Conservation (phyloP, 192 early-diverging fungal species). For the Linnemannia exigua region DNA sequence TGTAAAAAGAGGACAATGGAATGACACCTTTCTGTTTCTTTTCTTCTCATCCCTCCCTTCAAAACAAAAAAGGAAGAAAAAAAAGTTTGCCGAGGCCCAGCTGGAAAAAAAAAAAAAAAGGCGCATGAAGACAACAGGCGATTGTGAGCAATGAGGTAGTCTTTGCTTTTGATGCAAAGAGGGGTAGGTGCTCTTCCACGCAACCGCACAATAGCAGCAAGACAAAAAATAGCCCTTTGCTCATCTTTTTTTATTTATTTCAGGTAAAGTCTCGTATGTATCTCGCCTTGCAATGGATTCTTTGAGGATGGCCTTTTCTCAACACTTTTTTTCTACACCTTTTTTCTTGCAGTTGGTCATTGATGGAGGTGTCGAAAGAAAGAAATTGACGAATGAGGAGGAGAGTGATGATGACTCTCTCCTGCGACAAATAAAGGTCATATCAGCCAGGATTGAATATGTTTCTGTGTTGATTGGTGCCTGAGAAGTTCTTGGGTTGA, state of each 20-base stretch:
- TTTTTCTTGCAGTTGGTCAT: background rate
- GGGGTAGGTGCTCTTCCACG: background rate
- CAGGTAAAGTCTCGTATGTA: conserved; percentile 1
- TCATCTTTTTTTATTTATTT: background rate
- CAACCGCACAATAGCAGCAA: too few species aligned
- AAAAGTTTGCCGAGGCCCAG: background rate
- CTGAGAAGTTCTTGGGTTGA: too few species aligned
- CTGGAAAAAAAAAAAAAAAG: background rate
- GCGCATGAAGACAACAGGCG: background rate
- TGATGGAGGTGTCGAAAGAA: background rate
- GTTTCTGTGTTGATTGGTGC: too few species aligned
- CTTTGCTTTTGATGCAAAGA: background rate
- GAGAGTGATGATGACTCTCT: too few species aligned
- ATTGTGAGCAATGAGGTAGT: background rate
- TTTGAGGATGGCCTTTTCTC: too few species aligned
- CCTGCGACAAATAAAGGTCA: too few species aligned
- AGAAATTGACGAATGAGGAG: background rate
- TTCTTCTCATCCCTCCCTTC: background rate
- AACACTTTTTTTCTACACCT: conserved; percentile 2
- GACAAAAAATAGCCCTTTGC: too few species aligned
- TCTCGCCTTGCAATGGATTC: background rate
- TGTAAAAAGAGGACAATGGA: background rate
- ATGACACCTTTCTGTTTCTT: background rate
- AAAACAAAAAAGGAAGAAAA: background rate
- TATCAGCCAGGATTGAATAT: too few species aligned